These are phyloP conservation scores for Gossypium lobatum DNA, from an alignment of 441 rosid genomes.

Conservation along the genomic window DNA sequence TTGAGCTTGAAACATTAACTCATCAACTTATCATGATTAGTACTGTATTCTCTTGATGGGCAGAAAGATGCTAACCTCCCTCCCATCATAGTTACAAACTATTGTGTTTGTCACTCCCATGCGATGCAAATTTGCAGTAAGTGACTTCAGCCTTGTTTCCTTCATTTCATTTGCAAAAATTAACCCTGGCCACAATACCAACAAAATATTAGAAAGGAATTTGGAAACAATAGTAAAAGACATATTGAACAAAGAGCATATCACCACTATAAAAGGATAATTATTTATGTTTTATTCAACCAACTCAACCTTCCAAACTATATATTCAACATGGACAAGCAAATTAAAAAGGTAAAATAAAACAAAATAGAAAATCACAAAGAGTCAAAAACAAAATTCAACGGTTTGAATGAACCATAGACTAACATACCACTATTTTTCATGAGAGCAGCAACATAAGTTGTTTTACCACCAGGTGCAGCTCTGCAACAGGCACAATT, in stretches of 20 bases:
- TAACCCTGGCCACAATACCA: slow-evolving; percentile 46
- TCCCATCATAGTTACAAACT: slow-evolving; percentile 91
- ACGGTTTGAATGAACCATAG: slow-evolving; percentile 14
- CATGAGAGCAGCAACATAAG: slow-evolving; percentile 89
- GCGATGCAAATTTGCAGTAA: slow-evolving; percentile 88
- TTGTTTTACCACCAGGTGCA: slow-evolving; percentile 97
- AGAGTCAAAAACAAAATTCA: not conserved
- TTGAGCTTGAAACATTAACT: not conserved
- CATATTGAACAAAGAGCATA: not conserved
- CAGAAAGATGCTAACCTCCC: slow-evolving; percentile 59
- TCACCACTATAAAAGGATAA: not conserved
- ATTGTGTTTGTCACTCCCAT: slow-evolving; percentile 96
- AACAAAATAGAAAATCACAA: not conserved
- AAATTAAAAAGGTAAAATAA: not conserved
- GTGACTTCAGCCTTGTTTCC: slow-evolving; percentile 73
- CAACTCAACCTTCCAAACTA: not conserved
- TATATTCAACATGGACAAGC: not conserved
- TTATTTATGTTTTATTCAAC: not conserved
- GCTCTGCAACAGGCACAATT: slow-evolving; percentile 55
- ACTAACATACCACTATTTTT: slow-evolving; percentile 72
- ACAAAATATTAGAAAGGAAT: slow-evolving; percentile 7
- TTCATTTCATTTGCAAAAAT: slow-evolving; percentile 95
- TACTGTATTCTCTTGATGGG: not conserved
- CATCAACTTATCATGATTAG: not conserved
- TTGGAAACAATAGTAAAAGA: not conserved